A percentile compares a stretch with the other conserved stretches of the same genome.
Evolutionary conservation across 148 eudicot species (phyloP).

Genomic region (Drosera capensis): DNA sequence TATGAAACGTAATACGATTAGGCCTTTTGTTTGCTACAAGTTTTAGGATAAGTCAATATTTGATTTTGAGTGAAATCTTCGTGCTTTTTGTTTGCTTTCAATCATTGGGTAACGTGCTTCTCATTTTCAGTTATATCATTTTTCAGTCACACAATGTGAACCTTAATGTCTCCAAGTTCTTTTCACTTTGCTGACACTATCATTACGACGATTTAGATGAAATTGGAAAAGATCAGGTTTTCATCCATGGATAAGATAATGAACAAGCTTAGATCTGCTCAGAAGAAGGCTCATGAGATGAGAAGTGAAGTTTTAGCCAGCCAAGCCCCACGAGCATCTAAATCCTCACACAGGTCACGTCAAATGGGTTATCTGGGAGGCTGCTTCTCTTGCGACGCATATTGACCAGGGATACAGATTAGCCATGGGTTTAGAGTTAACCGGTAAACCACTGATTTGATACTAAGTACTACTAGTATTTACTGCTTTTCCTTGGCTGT

Average conservation of each 20-base stretch:
- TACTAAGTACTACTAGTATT: too few species aligned
- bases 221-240: slow-evolving; percentile 89
- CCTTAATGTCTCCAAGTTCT: neutral
- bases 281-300: slow-evolving; percentile 88
- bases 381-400: slow-evolving; percentile 93
- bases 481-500: too few species aligned
- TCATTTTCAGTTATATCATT: neutral
- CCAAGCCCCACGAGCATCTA: slow-evolving; percentile 32
- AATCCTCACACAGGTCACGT: slow-evolving; percentile 31
- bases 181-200: neutral
- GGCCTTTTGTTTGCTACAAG: too few species aligned
- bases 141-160: neutral
- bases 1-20: too few species aligned
- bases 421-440: too few species aligned
- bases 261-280: slow-evolving; percentile 77
- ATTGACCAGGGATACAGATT: too few species aligned
- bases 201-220: slow-evolving; percentile 58
- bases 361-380: slow-evolving; percentile 70
- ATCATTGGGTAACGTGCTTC: too few species aligned
- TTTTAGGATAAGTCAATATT: too few species aligned
- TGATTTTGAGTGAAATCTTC: too few species aligned
- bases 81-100: too few species aligned
- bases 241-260: slow-evolving; percentile 89
- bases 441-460: too few species aligned
- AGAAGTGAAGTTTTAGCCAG: slow-evolving; percentile 35